Evolutionary conservation across 2,329 filamentous ascomycete genomes (phyloP), one percentile per base, ranked within the genome.

Genomic region (Gremmenia infestans): DNA sequence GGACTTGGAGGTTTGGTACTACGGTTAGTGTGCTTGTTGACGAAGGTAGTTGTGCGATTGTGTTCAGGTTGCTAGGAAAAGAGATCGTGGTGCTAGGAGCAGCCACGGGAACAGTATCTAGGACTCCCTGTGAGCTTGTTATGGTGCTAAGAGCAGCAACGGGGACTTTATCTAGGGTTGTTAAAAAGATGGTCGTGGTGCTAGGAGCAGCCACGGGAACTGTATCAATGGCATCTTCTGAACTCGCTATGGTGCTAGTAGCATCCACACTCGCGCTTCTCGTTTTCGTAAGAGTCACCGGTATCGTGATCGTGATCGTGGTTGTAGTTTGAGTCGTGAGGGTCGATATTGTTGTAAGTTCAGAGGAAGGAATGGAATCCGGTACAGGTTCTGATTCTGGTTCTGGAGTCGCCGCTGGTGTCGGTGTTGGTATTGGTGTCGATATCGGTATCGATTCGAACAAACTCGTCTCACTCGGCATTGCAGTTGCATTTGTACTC

Each of bases 111-210:
- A 39, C 46, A 23, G 28, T 23, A 35, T 28, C 22, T 12, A 11
- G 22, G 22, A 43, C 9, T 23, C 14, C 32, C 45, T 25, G 50
- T 51, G 19, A n/a, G 40, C 2, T 54, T 12, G 43, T 19, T 50
- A 55, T n/a, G 54, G 58, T 57, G 53, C 51, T 60, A 9, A 48
- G 25, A 62, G 60, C 43, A 54, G 53, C 49, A 45, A 53, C 51
- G 51, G 22, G 28, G 1, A 11, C 19, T 14, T 23, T 23, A 14
- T 5, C 12, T 9, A 17, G 8, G 6, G n/a, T 37, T 28, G 28
- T 11, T 32, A 11, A 9, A 32, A 9, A 9, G 8, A n/a, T 19
- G 7, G 48, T 55, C n/a, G 32, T 45, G 5, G 45, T 57, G 9
- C 45, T 42, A 14, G 9, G 17, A 42, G 39, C 39, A n/a, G 39